Percentiles rank a stretch among this genome's conserved stretches.
Evolutionary conservation across 805 yeast species (phyloP).

Genomic region (Yamadazyma scolyti): DNA sequence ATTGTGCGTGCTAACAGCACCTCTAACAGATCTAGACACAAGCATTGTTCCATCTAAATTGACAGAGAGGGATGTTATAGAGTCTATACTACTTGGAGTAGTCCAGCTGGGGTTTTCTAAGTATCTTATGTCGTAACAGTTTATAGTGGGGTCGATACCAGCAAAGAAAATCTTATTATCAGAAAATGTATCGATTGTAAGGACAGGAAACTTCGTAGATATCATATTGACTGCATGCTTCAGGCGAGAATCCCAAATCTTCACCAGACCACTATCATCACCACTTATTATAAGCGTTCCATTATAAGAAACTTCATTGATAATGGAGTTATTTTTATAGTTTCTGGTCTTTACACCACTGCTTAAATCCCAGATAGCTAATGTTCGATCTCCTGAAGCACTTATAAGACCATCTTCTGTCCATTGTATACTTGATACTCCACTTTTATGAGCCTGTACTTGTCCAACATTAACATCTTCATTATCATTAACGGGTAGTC

Average conservation of each 20-base stretch:
- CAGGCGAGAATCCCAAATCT: slow-evolving; percentile 65
- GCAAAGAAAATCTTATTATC: slow-evolving; percentile 46
- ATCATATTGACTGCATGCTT: slow-evolving; percentile 39
- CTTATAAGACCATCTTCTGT: slow-evolving; percentile 41
- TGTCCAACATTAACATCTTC: slow-evolving; percentile 40
- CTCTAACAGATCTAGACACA: slow-evolving; percentile 55
- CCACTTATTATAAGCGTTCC: slow-evolving; percentile 44
- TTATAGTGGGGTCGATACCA: slow-evolving; percentile 66
- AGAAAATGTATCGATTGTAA: slow-evolving; percentile 40
- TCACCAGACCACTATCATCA: slow-evolving; percentile 61
- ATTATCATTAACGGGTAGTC: slow-evolving; percentile 26
- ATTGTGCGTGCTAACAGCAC: slow-evolving; percentile 55
- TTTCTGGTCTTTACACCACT: slow-evolving; percentile 56
- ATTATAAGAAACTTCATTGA: slow-evolving; percentile 50
- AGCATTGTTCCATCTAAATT: slow-evolving; percentile 45
- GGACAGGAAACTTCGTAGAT: slow-evolving; percentile 53
- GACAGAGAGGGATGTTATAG: slow-evolving; percentile 53
- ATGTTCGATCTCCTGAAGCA: slow-evolving; percentile 58
- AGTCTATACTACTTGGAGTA: slow-evolving; percentile 41
- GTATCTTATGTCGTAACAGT: slow-evolving; percentile 56
- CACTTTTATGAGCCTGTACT: slow-evolving; percentile 57
- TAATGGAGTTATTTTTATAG: slow-evolving; percentile 33
- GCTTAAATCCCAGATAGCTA: slow-evolving; percentile 59
- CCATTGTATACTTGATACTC: slow-evolving; percentile 62
- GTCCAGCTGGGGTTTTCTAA: slow-evolving; percentile 41